Base-by-base conservation (phyloP, 2,329 filamentous ascomycete species). In the Cordyceps cicadae region DNA sequence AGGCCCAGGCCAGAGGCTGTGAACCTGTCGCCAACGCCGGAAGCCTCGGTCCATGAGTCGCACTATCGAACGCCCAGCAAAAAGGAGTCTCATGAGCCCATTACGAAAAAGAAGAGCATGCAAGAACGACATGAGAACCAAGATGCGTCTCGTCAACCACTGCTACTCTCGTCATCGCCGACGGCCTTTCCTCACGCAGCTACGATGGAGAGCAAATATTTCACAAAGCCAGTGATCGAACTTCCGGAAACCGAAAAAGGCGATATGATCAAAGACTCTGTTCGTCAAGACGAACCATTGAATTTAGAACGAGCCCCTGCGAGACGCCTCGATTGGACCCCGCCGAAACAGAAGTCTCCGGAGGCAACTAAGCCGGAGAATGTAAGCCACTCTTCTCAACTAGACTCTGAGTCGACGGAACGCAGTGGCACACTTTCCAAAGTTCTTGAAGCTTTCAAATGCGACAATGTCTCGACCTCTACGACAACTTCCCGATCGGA, bases 311-410 rank as follows among this genome's bases (percentile, higher is more conserved):
- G 70, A 51, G 88, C 87, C 8, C 70, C 81, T 29, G 76, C 74
- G 51, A 78, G 88, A 62, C 79, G 84, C 62, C 68, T 74, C 15
- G 79, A 86, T 62, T 92, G 88, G 89, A 92, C 89, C 1, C 88
- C 87, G 2, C 81, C 84, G 4, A 78, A 76, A 52, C 68, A 76
- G 39, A 77, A 76, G 48, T 66, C 65, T 1, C 61, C 69, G 3
- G 62, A 69, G 61, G 66, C 63, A 45, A 64, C 70, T 3, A 68
- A 69, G 15, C 70, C 71, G 0, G 71, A 70, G 7, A 70, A 72
- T 0, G 73, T 75, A 0, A 66, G 37, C n/a, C 26, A 24, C 32
- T 5, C 34, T 9, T 46, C 15, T 5, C 26, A 48, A n/a, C 3
- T 32, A 7, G 54, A 15, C 9, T 5, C 9, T 19, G 58, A 24